A percentile compares a stretch with the other conserved stretches of the same genome.
Conservation (phyloP, 2,329 filamentous ascomycete genomes). For the Cyphellophora attinorum region DNA sequence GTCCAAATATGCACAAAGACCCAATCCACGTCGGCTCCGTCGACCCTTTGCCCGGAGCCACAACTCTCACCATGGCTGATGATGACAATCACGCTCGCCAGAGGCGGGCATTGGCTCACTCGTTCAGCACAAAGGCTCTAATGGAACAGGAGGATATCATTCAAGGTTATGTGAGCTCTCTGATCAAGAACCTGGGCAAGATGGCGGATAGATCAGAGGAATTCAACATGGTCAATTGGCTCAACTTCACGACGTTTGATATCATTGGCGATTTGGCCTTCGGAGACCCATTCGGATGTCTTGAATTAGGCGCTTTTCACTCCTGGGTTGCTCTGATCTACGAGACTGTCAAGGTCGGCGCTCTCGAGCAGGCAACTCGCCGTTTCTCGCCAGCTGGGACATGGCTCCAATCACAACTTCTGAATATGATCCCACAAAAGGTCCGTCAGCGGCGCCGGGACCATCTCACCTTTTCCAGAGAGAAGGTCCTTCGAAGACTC, state of each 20-base stretch:
- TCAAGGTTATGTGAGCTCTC: conserved; percentile 8
- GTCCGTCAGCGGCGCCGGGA: background rate
- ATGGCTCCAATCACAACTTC: background rate
- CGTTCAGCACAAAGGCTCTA: conserved; percentile 34
- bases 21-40: background rate
- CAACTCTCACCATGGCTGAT: conserved; percentile 7
- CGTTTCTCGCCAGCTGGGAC: background rate
- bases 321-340: background rate
- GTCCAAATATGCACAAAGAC: conserved; percentile 1
- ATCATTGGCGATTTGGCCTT: conserved; percentile 6
- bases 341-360: background rate
- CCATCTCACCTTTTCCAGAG: background rate
- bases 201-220: background rate
- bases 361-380: background rate
- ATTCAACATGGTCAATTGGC: conserved; percentile 10
- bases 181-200: conserved; percentile 6
- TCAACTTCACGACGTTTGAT: conserved; percentile 16
- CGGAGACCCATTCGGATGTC: background rate
- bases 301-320: background rate
- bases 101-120: conserved; percentile 26
- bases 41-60: background rate
- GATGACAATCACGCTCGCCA: conserved; percentile 19
- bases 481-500: conserved; percentile 3
- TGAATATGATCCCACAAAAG: background rate
- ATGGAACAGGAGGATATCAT: conserved; percentile 26